phyloP scores from a whole-genome alignment of 306 rosid genomes.

The Glycyrrhiza uralensis region DNA sequence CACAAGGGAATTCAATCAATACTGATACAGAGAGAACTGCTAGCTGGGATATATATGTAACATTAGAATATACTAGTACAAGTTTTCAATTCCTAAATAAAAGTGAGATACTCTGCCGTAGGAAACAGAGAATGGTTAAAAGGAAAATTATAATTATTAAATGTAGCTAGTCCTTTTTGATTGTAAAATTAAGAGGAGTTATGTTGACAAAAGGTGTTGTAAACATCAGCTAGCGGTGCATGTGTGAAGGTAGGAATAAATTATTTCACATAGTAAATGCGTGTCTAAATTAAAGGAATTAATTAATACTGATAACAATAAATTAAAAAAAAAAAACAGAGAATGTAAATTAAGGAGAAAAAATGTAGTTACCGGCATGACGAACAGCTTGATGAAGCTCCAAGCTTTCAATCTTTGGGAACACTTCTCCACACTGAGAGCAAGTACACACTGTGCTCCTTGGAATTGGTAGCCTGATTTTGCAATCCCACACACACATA shows the following conservation, averaged over 20 bases:
- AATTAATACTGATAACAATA: neutral
- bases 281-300: neutral
- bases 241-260: neutral
- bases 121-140: neutral
- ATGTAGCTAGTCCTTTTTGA: neutral
- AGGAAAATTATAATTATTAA: neutral
- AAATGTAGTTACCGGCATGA: conserved; percentile 67
- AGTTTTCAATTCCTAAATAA: conserved; percentile 19
- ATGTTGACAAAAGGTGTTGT: neutral
- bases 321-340: neutral
- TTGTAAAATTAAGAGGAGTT: neutral
- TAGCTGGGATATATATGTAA: neutral
- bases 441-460: conserved; percentile 75
- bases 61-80: neutral
- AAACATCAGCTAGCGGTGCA: neutral
- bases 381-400: conserved; percentile 93
- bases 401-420: conserved; percentile 79
- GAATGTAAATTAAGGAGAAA: neutral
- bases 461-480: conserved; percentile 62
- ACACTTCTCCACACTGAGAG: conserved; percentile 89
- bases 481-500: neutral
- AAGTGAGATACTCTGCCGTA: conserved; percentile 13
- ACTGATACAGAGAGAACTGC: neutral
- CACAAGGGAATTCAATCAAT: conserved; percentile 18
- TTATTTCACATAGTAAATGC: conserved; percentile 4